phyloP scores from a whole-genome alignment of 2,329 filamentous ascomycete genomes.

The Alternaria triticina region DNA sequence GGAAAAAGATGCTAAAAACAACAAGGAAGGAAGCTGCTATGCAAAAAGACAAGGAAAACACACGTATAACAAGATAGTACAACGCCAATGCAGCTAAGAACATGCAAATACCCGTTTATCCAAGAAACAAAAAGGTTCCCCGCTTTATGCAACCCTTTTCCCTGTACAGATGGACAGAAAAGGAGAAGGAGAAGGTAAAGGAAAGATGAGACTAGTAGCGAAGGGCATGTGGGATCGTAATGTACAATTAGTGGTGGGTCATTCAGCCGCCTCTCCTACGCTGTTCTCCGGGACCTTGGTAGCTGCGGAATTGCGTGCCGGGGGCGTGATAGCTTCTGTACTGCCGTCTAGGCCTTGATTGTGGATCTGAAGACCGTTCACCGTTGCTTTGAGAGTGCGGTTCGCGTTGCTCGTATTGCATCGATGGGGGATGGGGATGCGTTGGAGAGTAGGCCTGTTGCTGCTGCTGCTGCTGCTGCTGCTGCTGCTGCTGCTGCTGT shows the following conservation, averaged over 20 bases:
- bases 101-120: not conserved
- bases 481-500: constrained; percentile 12
- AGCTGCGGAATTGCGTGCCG: constrained; percentile 43
- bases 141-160: not conserved
- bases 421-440: constrained; percentile 22
- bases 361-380: constrained; percentile 23
- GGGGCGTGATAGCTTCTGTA: constrained; percentile 43
- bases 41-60: not conserved
- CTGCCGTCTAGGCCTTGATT: constrained; percentile 34
- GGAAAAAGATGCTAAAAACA: not conserved
- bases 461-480: not conserved
- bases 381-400: constrained; percentile 14
- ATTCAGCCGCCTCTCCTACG: constrained; percentile 31
- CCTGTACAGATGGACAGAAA: not conserved
- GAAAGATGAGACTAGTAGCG: not conserved
- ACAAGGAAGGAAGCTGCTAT: not conserved
- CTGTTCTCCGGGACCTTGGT: constrained; percentile 37
- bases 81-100: not conserved
- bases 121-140: not conserved
- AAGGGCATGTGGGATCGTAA: not conserved
- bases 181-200: not conserved
- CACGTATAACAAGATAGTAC: not conserved
- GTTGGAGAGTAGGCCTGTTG: constrained; percentile 26
- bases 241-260: not conserved
- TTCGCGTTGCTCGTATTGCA: constrained; percentile 31